Evolutionary conservation across 208 protist genomes (phyloP), one percentile per base, ranked within the genome.

Genomic region (Wallacemonas sp.): DNA sequence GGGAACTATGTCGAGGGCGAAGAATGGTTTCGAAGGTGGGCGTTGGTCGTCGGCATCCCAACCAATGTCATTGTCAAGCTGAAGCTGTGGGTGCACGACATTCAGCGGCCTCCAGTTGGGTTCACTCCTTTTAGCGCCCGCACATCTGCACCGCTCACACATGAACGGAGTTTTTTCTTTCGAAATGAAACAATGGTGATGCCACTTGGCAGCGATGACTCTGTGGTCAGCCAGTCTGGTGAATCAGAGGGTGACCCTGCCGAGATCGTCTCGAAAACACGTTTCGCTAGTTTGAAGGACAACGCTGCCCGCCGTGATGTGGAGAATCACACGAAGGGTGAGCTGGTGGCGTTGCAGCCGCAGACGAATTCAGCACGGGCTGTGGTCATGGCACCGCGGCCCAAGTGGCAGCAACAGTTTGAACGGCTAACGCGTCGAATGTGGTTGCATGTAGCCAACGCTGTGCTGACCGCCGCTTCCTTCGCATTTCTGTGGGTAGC

Each of bases 1-100:
- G 73, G 87, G 26, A 85, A 73, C 68, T 93, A 90, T 72, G 46
- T 93, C 12, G 88, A 94, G 63, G 84, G 88, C 30, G 56, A 63
- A 5, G 62, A 70, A 28, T 94, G 84, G 84, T 91, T 84, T 70
- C 68, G 68, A 0, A 75, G 84, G 55, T 89, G 87, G 84, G 36
- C 74, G 11, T 60, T 93, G 11, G 76, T 45, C 26, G 61, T 59
- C 24, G 68, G 59, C 5, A 49, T 93, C 15, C 70, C 80, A 0
- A 68, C 77, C 17, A 69, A 63, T 15, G 70, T 82, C 38, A 75
- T 70, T 15, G 66, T 70, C 17, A 76, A 76, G 28, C 66, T 87
- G 21, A 80, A 80, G 56, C 73, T 86, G 59, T 84, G 73, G 83
- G 46, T 75, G 12, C 72, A 74, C 39, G 74, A 79, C 51, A 49